Percentiles rank a stretch among this genome's conserved stretches.
Evolutionary conservation across 305 asterid genomes (phyloP).

Genomic region (Solanum chacoense): DNA sequence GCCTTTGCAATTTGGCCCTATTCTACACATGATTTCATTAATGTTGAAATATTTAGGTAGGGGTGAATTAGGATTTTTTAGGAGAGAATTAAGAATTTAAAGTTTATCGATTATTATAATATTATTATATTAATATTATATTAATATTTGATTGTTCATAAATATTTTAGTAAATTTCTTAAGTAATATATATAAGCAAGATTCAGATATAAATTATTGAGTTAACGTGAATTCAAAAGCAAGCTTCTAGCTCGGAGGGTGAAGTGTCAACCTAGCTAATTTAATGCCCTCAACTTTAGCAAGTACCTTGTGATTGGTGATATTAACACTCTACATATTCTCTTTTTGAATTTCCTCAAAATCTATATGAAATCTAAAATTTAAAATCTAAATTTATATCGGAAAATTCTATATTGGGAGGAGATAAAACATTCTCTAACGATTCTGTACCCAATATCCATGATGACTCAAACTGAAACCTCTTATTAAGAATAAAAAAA

Average conservation of each 20-base stretch:
- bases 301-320: neutral
- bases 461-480: accelerated
- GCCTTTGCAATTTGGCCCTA: neutral
- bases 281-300: neutral
- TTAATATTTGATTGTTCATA: neutral
- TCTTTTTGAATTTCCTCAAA: too few relatives aligned
- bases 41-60: neutral
- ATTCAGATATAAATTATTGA: neutral
- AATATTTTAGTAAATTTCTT: neutral
- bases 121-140: neutral
- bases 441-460: accelerated
- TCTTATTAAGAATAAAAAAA: neutral
- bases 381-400: too few relatives aligned
- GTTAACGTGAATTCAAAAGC: accelerated
- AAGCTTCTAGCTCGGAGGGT: neutral
- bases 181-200: neutral
- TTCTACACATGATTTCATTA: neutral
- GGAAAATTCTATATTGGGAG: neutral
- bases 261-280: neutral
- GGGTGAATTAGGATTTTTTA: neutral
- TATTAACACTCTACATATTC: neutral
- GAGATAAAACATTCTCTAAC: too few relatives aligned
- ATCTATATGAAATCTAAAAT: neutral
- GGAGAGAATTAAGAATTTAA: neutral
- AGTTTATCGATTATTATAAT: neutral